These are phyloP conservation scores for Chaetomiaceae sp. DNA, from an alignment of 2,329 filamentous ascomycete genomes.

Conservation along the genomic window DNA sequence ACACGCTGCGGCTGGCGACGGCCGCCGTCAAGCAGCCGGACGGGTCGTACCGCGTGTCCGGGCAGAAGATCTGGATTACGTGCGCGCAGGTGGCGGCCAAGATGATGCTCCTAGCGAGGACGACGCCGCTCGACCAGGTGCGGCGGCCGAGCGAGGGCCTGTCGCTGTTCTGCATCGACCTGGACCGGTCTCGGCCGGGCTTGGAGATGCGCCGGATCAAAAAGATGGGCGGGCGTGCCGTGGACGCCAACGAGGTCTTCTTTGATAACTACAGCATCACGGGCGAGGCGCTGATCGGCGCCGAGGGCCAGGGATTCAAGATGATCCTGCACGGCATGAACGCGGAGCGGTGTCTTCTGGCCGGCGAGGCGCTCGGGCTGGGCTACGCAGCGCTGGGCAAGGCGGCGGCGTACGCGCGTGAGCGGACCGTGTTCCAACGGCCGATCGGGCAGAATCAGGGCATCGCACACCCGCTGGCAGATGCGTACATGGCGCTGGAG, in stretches of 20 bases:
- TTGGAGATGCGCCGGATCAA: conserved; percentile 67
- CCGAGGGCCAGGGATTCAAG: conserved; percentile 72
- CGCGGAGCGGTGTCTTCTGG: conserved; percentile 68
- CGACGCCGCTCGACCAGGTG: conserved; percentile 62
- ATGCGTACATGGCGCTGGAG: conserved; percentile 61
- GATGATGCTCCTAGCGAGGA: conserved; percentile 79
- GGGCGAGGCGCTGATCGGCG: conserved; percentile 59
- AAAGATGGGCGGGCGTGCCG: conserved; percentile 80
- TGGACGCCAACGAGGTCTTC: conserved; percentile 85
- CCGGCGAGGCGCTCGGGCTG: conserved; percentile 73
- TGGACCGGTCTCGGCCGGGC: conserved; percentile 55
- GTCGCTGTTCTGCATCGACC: conserved; percentile 74
- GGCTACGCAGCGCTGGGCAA: conserved; percentile 66
- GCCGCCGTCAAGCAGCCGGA: conserved; percentile 50
- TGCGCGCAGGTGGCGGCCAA: conserved; percentile 76
- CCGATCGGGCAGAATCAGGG: conserved; percentile 63
- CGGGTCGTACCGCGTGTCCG: conserved; percentile 61
- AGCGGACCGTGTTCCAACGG: conserved; percentile 60
- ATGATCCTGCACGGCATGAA: conserved; percentile 78
- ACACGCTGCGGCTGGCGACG: conserved; percentile 68
- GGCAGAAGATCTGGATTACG: conserved; percentile 88
- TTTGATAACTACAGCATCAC: conserved; percentile 73
- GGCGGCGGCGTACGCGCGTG: conserved; percentile 61
- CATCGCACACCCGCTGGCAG: conserved; percentile 60
- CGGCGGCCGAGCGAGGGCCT: conserved; percentile 69